phyloP scores from a whole-genome alignment of 805 yeast genomes.

The Metschnikowia lochheadii region DNA sequence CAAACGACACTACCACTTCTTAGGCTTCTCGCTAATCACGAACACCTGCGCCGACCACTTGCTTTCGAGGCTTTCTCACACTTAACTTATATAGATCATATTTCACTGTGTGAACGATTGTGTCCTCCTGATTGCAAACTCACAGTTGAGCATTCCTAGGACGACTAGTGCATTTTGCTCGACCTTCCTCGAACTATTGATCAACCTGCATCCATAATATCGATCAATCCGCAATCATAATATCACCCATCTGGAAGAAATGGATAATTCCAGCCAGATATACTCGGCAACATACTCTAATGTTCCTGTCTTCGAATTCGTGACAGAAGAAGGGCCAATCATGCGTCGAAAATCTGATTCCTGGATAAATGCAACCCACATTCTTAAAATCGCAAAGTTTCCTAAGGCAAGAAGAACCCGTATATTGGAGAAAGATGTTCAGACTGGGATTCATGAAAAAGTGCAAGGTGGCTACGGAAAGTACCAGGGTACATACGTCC shows the following conservation, averaged over 20 bases:
- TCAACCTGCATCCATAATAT: neutral
- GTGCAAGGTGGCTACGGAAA: slow-evolving; percentile 75
- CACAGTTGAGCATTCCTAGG: neutral
- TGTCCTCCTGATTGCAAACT: neutral
- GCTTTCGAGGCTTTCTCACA: neutral
- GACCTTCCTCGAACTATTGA: neutral
- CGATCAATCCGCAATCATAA: neutral
- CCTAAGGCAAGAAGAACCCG: slow-evolving; percentile 63
- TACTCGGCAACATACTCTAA: slow-evolving; percentile 75
- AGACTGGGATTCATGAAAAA: slow-evolving; percentile 62
- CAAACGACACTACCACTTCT: neutral
- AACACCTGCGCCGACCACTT: neutral
- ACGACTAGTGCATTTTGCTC: neutral
- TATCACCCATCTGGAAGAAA: neutral
- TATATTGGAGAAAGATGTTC: slow-evolving; percentile 60
- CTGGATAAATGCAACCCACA: slow-evolving; percentile 70
- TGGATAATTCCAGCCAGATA: slow-evolving; percentile 24
- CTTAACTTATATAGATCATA: neutral
- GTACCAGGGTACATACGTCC: slow-evolving; percentile 52
- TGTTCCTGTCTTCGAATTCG: slow-evolving; percentile 65
- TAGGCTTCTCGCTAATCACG: slow-evolving; percentile 1
- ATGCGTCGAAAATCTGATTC: slow-evolving; percentile 64
- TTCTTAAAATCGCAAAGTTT: slow-evolving; percentile 62
- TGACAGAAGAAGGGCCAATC: slow-evolving; percentile 64
- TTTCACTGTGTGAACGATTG: neutral